These are phyloP conservation scores for Penicillium brevicompactum DNA, from an alignment of 2,329 filamentous ascomycete species.

Conservation along the genomic window DNA sequence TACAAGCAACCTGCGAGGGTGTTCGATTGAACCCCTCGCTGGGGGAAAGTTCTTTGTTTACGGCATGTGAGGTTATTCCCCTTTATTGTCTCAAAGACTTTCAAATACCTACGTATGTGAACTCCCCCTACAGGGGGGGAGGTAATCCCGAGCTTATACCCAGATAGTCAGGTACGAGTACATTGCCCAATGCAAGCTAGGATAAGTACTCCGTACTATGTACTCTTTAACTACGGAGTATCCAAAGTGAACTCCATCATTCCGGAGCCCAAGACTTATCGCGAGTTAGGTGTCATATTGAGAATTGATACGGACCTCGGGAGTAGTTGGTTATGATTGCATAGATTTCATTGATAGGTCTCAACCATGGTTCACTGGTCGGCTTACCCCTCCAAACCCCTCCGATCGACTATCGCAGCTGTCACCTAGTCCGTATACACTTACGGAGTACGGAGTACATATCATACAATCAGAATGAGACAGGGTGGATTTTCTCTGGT, in stretches of 20 bases:
- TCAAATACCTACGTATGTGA: neutral
- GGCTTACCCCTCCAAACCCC: conserved; percentile 11
- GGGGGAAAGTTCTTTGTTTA: conserved; percentile 16
- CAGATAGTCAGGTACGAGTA: neutral
- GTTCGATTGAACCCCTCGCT: conserved; percentile 7
- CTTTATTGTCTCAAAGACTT: conserved; percentile 1
- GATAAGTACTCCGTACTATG: neutral
- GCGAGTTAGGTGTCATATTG: neutral
- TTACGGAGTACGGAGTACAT: neutral
- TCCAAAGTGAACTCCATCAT: too few relatives aligned
- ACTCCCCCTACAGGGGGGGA: conserved; percentile 1
- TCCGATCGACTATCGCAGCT: neutral
- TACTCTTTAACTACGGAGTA: neutral
- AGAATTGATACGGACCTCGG: neutral
- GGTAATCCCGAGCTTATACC: neutral
- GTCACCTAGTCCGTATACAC: neutral
- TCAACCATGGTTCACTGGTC: conserved; percentile 26
- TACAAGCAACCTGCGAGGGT: conserved; percentile 5
- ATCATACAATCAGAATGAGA: conserved; percentile 19
- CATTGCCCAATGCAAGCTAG: neutral
- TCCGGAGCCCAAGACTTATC: too few relatives aligned
- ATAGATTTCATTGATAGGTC: conserved; percentile 2
- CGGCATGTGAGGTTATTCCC: conserved; percentile 28
- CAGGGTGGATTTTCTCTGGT: conserved; percentile 13
- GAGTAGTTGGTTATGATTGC: neutral